phyloP scores from a whole-genome alignment of 306 rosid species.

The Pyrus pyrifolia region DNA sequence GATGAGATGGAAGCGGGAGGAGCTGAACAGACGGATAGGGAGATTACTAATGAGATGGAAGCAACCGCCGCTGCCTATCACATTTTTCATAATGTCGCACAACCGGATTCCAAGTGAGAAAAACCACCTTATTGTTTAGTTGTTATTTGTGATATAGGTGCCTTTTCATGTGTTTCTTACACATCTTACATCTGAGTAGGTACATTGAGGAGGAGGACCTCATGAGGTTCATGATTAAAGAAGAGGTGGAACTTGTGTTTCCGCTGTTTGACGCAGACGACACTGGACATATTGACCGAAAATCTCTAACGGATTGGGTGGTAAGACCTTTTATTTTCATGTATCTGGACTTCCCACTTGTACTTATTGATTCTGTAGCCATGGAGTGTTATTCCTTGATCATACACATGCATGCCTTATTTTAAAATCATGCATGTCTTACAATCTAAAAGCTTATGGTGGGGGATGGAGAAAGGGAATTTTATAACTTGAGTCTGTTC shows the following conservation, averaged over 20 bases:
- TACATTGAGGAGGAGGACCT: constrained; percentile 72
- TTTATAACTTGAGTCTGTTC: background rate
- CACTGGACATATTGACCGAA: constrained; percentile 45
- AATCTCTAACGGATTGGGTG: constrained; percentile 74
- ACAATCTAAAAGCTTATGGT: background rate
- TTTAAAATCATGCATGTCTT: background rate
- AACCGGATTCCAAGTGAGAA: constrained; percentile 57
- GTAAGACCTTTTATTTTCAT: constrained; percentile 36
- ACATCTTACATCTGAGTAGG: constrained; percentile 28
- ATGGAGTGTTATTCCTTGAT: background rate
- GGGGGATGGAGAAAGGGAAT: background rate
- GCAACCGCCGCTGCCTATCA: constrained; percentile 71
- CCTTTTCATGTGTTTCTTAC: constrained; percentile 1
- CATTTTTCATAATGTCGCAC: constrained; percentile 71
- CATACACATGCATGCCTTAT: background rate
- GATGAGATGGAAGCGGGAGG: constrained; percentile 49
- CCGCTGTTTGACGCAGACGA: constrained; percentile 54
- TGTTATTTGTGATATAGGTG: background rate
- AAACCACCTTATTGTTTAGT: background rate
- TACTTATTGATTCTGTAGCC: background rate
- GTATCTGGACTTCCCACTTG: background rate
- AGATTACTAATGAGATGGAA: constrained; percentile 89
- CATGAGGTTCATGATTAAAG: constrained; percentile 69
- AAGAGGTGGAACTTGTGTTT: constrained; percentile 62
- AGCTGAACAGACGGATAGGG: constrained; percentile 46